phyloP scores from a whole-genome alignment of 1,284 basidiomycete genomes.

The Boletus chippewaensis region DNA sequence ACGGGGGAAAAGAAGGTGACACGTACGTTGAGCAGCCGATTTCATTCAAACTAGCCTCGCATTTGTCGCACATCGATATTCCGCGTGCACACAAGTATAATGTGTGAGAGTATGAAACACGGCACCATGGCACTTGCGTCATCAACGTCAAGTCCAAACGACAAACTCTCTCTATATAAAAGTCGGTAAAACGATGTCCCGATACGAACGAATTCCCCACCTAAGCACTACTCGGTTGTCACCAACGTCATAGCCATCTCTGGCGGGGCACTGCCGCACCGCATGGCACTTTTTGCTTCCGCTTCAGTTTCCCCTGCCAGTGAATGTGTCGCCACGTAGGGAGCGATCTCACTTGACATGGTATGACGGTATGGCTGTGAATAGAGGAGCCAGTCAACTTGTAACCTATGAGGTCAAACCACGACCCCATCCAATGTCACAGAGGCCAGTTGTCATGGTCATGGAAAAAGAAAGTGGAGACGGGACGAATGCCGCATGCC shows the following conservation, averaged over 20 bases:
- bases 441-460: no score
- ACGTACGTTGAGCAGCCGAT: no score
- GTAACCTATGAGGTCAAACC: no score
- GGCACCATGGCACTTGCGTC: no score
- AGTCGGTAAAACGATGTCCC: neutral
- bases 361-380: no score
- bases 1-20: neutral
- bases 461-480: no score
- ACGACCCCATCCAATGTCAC: no score
- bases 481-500: no score
- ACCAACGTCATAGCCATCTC: neutral
- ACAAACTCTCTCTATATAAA: neutral
- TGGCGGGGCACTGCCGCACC: neutral
- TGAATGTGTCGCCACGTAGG: neutral
- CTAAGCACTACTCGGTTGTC: no score
- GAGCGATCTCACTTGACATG: neutral
- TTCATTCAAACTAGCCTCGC: neutral
- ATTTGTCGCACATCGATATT: neutral
- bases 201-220: neutral
- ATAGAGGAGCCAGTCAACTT: no score
- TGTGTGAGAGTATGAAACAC: no score
- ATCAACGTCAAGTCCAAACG: neutral
- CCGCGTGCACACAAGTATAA: no score
- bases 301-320: neutral
- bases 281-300: neutral